A percentile compares a stretch with the other conserved stretches of the same genome.
phyloP scores from a whole-genome alignment of 164 flowering plant genomes.

The Vitis rupestris region DNA sequence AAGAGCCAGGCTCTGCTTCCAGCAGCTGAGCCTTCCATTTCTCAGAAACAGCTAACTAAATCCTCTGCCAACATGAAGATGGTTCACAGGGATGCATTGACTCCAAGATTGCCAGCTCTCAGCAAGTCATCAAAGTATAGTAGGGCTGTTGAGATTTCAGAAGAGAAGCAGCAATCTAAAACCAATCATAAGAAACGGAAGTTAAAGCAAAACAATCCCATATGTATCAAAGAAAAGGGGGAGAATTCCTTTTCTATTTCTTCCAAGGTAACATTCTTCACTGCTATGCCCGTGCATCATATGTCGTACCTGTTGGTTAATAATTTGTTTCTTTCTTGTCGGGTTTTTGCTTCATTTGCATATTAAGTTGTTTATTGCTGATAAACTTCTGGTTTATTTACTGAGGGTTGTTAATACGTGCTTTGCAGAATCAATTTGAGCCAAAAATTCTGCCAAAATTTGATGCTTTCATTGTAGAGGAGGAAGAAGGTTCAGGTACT shows the following conservation, averaged over 20 bases:
- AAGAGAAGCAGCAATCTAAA: constrained; percentile 13
- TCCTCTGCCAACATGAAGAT: constrained; percentile 12
- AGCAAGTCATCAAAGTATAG: constrained; percentile 3
- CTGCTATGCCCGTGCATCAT: background rate
- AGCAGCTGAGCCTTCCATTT: constrained; percentile 6
- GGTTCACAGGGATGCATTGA: constrained; percentile 1
- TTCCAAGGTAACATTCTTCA: constrained; percentile 18
- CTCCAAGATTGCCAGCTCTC: constrained; percentile 8
- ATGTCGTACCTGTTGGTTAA: background rate
- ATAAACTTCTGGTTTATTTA: background rate
- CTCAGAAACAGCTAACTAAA: constrained; percentile 5
- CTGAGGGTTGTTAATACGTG: constrained; percentile 5
- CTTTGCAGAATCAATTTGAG: constrained; percentile 38
- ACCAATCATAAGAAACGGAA: constrained; percentile 15
- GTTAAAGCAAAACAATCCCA: constrained; percentile 7
- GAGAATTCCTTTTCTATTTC: constrained; percentile 6
- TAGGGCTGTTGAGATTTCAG: constrained; percentile 5
- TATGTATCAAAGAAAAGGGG: constrained; percentile 14
- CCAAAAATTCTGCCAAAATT: constrained; percentile 48
- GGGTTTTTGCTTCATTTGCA: background rate
- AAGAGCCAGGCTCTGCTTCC: background rate
- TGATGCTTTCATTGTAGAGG: constrained; percentile 60
- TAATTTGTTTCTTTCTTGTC: background rate
- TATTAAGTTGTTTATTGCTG: background rate
- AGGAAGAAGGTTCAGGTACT: constrained; percentile 80